Conservation (phyloP, 768 basidiomycete species). For the Termitomyces sp. region DNA sequence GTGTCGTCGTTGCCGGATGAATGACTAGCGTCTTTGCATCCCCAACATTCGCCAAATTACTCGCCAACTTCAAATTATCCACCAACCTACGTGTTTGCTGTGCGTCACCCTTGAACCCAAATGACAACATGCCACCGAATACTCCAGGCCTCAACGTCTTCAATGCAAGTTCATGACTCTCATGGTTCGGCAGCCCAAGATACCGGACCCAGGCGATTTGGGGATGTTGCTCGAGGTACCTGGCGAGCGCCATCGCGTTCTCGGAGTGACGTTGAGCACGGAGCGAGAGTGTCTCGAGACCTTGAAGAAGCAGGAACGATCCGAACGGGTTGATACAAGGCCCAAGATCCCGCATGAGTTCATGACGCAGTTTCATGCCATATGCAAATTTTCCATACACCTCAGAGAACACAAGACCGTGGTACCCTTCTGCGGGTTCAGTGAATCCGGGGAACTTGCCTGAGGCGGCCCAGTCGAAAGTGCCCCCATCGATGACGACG, state of each 20-base stretch:
- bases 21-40: slow-evolving; percentile 81
- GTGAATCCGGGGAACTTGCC: slow-evolving; percentile 77
- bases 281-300: slow-evolving; percentile 73
- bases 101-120: slow-evolving; percentile 67
- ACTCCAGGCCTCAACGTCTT: slow-evolving; percentile 49
- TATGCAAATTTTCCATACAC: slow-evolving; percentile 64
- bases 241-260: slow-evolving; percentile 69
- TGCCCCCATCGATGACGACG: slow-evolving; percentile 68
- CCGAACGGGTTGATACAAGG: slow-evolving; percentile 67
- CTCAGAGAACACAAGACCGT: slow-evolving; percentile 57
- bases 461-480: slow-evolving; percentile 70
- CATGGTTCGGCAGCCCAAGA: slow-evolving; percentile 63
- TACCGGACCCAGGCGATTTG: slow-evolving; percentile 78
- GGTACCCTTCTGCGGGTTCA: slow-evolving; percentile 74
- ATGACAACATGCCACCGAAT: slow-evolving; percentile 75
- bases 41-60: slow-evolving; percentile 71
- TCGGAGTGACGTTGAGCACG: slow-evolving; percentile 69
- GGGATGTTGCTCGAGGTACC: slow-evolving; percentile 59
- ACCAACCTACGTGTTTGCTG: slow-evolving; percentile 56
- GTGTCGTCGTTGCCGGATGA: slow-evolving; percentile 76
- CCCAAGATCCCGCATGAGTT: slow-evolving; percentile 67
- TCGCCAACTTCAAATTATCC: slow-evolving; percentile 68
- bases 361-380: slow-evolving; percentile 58
- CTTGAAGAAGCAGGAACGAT: slow-evolving; percentile 75
- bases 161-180: slow-evolving; percentile 56